Evolutionary conservation across 2,329 filamentous ascomycete genomes (phyloP), one percentile per base, ranked within the genome.

Genomic region (Alternaria novae-zelandiae): DNA sequence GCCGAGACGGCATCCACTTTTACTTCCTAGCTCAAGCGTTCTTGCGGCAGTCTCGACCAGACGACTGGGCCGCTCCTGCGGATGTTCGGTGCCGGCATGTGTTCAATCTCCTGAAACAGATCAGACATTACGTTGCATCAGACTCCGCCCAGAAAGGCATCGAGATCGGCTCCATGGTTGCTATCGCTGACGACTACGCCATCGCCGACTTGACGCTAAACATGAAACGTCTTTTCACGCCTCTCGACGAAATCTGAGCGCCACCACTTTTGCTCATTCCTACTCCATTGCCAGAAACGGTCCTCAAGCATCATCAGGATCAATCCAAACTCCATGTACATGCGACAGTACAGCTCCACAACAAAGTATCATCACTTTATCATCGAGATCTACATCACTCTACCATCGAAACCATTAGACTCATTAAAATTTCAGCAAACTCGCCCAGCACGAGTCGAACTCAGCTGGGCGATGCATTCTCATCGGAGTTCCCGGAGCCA

Each of bases 11-110:
- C 2, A 86, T 92, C 13, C 90, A 91, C 71, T 93, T 90, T 76
- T 93, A 90, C 80, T 93, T 88, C 85, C 83, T 93, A 45, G 90
- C 89, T 15, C 90, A 86, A 64, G 86, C 88, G 70, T 84, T 92
- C 72, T 80, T 92, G 57, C 87, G 88, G 74, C 86, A 87, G 64
- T 86, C 85, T 17, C 81, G 84, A 25, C 74, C 82, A 12, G 79
- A 83, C 28, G 86, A 90, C 68, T 83, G 88, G 73, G 82, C 86
- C 46, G 80, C 86, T 70, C 79, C 84, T 13, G 81, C 88, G n/a
- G 88, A 91, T 68, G 78, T 84, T 60, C 85, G 89, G 7, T 88
- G 90, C 65, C 81, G 82, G 56, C 86, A 88, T 68, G 84, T 90
- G 26, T 88, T 91, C 63, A 82, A 86, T 59, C 70, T 90, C 11